These are phyloP conservation scores for Candida glaebosa DNA, from an alignment of 805 yeast species.

Conservation along the genomic window DNA sequence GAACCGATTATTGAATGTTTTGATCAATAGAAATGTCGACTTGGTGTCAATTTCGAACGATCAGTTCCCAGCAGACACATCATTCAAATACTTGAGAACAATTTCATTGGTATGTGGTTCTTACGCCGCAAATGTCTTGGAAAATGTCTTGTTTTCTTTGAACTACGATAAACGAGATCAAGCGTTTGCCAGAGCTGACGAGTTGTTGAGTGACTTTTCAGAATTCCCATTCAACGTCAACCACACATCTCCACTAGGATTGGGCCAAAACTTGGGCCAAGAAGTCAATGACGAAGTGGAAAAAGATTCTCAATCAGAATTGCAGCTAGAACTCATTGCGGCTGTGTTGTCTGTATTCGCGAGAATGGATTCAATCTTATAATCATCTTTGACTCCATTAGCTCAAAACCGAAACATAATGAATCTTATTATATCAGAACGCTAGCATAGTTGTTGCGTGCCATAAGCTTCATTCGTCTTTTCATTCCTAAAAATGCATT, in stretches of 20 bases:
- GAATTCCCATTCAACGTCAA: conserved; percentile 73
- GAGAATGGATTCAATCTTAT: conserved; percentile 86
- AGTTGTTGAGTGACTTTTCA: conserved; percentile 72
- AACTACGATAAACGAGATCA: conserved; percentile 87
- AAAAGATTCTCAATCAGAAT: conserved; percentile 46
- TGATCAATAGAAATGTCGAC: conserved; percentile 68
- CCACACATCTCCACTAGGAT: conserved; percentile 59
- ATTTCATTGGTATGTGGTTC: conserved; percentile 82
- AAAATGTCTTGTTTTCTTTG: conserved; percentile 73
- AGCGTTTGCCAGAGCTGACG: conserved; percentile 94
- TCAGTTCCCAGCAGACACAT: conserved; percentile 66
- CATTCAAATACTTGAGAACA: conserved; percentile 71
- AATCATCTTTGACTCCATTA: conserved; percentile 8
- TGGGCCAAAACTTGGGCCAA: conserved; percentile 66
- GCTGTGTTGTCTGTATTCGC: conserved; percentile 89
- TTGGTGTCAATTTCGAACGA: conserved; percentile 38
- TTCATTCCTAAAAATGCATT: not conserved
- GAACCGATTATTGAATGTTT: conserved; percentile 63
- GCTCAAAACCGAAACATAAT: not conserved
- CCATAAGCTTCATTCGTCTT: too few relatives aligned
- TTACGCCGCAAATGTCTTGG: conserved; percentile 94
- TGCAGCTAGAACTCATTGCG: conserved; percentile 84
- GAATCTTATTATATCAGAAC: not conserved
- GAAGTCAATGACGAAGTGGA: conserved; percentile 55
- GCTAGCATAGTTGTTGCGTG: too few relatives aligned